Percentiles rank a stretch among this genome's conserved stretches.
These are phyloP conservation scores for Exserohilum turcica DNA, from an alignment of 2,329 filamentous ascomycete species.

Conservation along the genomic window DNA sequence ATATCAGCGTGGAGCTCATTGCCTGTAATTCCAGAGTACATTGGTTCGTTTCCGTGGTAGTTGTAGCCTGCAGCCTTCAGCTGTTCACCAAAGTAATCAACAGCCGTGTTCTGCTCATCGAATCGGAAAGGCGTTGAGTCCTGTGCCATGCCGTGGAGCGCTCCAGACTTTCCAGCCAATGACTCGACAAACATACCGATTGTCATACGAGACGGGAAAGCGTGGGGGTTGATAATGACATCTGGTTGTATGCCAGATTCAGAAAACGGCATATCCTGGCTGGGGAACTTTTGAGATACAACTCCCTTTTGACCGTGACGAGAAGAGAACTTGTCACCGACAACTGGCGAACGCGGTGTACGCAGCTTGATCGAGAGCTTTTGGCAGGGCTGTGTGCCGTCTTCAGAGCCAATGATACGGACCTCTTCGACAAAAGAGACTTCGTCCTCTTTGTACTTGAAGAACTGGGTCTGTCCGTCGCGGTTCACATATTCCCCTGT, in stretches of 20 bases:
- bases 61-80: constrained; percentile 91
- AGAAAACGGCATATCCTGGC: constrained; percentile 92
- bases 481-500: constrained; percentile 81
- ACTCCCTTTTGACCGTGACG: constrained; percentile 99
- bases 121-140: constrained; percentile 96
- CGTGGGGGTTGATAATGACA: constrained; percentile 98
- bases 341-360: constrained; percentile 85
- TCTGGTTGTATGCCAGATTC: constrained; percentile 97
- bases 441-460: constrained; percentile 94
- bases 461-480: constrained; percentile 82
- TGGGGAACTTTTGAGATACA: constrained; percentile 92
- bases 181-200: constrained; percentile 99
- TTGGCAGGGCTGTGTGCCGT: constrained; percentile 81
- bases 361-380: constrained; percentile 91
- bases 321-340: constrained; percentile 99
- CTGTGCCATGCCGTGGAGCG: constrained; percentile 92
- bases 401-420: constrained; percentile 84
- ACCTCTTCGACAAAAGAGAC: constrained; percentile 90
- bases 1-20: constrained; percentile 69
- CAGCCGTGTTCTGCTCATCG: constrained; percentile 87
- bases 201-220: constrained; percentile 99
- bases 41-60: constrained; percentile 97
- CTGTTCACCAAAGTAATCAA: constrained; percentile 94
- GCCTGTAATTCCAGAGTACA: constrained; percentile 97
- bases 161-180: constrained; percentile 90